These are phyloP conservation scores for Nemania serpens DNA, from an alignment of 2,329 filamentous ascomycete species.

Conservation along the genomic window DNA sequence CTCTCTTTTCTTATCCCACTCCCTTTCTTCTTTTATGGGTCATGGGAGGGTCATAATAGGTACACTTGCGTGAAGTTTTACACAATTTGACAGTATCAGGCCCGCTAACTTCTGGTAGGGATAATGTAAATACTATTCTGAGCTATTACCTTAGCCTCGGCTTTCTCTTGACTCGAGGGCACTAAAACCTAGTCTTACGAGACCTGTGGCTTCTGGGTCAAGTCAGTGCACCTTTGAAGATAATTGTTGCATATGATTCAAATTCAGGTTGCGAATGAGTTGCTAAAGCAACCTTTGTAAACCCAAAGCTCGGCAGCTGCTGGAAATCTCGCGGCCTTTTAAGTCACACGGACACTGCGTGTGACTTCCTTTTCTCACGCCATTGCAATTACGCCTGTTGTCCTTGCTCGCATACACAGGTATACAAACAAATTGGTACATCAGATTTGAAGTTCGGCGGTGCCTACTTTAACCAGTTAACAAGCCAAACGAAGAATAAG, in stretches of 20 bases:
- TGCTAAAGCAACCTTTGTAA: neutral
- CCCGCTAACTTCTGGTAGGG: conserved; percentile 1
- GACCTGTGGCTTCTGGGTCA: too few relatives aligned
- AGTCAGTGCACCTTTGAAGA: too few relatives aligned
- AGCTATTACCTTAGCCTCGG: neutral
- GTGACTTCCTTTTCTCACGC: neutral
- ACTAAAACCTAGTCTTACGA: neutral
- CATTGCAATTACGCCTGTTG: neutral
- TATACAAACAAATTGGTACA: neutral
- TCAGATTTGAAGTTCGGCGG: neutral
- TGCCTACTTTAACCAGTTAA: neutral
- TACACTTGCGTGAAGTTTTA: too few relatives aligned
- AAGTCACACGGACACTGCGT: neutral
- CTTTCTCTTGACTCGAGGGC: neutral
- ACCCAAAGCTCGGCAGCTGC: too few relatives aligned
- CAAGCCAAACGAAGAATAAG: neutral
- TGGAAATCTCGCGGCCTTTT: neutral
- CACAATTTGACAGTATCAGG: neutral
- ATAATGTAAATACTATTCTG: neutral
- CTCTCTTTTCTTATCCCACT: too few relatives aligned
- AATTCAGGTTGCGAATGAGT: neutral
- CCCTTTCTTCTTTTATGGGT: too few relatives aligned
- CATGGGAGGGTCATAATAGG: too few relatives aligned
- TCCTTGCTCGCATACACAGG: neutral
- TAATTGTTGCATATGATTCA: too few relatives aligned